Base-by-base conservation (phyloP, 2,329 filamentous ascomycete species). In the Herpotrichia juniperi region DNA sequence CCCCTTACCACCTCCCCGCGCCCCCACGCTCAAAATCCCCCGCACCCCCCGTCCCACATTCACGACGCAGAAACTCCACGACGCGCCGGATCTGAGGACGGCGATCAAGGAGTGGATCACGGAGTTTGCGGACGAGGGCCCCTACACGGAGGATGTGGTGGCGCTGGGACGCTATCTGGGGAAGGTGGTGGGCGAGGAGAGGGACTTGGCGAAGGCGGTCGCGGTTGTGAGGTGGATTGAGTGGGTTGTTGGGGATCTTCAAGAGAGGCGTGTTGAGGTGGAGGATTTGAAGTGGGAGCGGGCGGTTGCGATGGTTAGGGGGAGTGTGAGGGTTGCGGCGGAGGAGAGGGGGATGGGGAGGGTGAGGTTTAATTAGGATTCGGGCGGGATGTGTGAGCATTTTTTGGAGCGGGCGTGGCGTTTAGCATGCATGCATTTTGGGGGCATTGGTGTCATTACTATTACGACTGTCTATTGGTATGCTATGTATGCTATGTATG, bases 51-150 rank as follows among this genome's bases (percentile, higher is more conserved):
- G 77, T 42, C 85, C 87, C 0, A 86, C 83, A 0, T 89, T 89
- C 64, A 89, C 87, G 1, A 82, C 79, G 12, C 74, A 77, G 48
- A 83, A 82, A 53, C 72, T 89, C 2, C 80, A 77, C 1, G 69
- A 70, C 4, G 61, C 86, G 6, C 69, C 78, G 0, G 89, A 96
- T 59, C 78, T 97, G 48, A 83, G 92, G 39, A 80, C 85, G 31
- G 91, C 91, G 67, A 77, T 97, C 12, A 83, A 80, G 48, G 84
- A 84, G 3, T 99, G 94, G 94, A 83, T 91, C 58, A 69, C 76
- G 2, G 86, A 88, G 54, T 96, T 93, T 54, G 77, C 73, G 30
- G 79, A 79, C 4, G 88, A 93, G 2, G 91, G 90, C 0, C 94
- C 94, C 1, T 92, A 94, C 72, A 75, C 76, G 0, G 86, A 89